These are phyloP conservation scores for Rhododendron ovatum DNA, from an alignment of 148 eudicot genomes.

Conservation along the genomic window DNA sequence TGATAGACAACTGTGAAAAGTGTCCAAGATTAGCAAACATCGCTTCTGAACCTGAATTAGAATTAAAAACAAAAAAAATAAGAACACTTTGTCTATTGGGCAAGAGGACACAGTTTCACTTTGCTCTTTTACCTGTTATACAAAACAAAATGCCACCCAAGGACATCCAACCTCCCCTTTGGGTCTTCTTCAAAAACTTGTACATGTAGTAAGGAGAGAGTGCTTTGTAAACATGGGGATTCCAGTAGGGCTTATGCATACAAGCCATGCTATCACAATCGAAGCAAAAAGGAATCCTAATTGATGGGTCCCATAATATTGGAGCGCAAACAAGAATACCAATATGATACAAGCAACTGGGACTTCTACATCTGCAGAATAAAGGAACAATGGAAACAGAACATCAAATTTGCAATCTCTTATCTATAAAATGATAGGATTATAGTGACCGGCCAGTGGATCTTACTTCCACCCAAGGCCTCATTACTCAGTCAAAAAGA, in stretches of 20 bases:
- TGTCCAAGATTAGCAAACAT: conserved; percentile 87
- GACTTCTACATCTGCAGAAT: conserved; percentile 4
- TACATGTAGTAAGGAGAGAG: conserved; percentile 95
- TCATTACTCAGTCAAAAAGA: no score
- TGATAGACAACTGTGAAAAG: no score
- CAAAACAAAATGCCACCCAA: conserved; percentile 93
- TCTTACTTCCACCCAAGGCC: no score
- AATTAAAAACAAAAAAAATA: background rate
- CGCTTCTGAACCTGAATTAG: conserved; percentile 78
- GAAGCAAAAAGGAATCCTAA: conserved; percentile 91
- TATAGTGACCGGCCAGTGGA: no score
- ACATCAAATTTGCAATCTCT: background rate
- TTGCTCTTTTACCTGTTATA: conserved; percentile 56
- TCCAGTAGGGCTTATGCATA: conserved; percentile 88
- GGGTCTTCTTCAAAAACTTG: conserved; percentile 85
- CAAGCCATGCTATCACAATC: conserved; percentile 78
- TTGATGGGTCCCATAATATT: conserved; percentile 87
- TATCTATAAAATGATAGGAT: background rate
- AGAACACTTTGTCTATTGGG: background rate
- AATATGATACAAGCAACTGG: conserved; percentile 65
- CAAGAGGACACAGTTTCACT: background rate
- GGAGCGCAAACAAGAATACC: conserved; percentile 71
- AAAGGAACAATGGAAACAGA: background rate
- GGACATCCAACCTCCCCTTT: conserved; percentile 88
- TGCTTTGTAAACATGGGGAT: conserved; percentile 77